A percentile compares a stretch with the other conserved stretches of the same genome.
Conservation (phyloP, 129 eudicot genomes). For the Saposhnikovia divaricata region DNA sequence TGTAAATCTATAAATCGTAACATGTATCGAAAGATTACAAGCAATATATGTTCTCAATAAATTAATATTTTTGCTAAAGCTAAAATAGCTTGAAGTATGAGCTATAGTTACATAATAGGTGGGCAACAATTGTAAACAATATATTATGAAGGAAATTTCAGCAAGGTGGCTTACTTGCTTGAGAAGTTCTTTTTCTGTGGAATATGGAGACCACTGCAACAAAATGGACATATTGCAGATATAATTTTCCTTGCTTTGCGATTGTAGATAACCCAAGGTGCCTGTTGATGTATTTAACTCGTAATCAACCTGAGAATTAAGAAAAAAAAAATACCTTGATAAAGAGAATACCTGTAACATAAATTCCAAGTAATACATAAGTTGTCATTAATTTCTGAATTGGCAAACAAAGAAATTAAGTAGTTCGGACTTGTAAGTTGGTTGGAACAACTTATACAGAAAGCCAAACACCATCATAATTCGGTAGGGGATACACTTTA, state of each 20-base stretch:
- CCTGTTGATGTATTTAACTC: conserved; percentile 24
- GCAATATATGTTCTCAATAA: neutral
- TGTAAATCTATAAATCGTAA: neutral
- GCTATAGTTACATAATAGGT: neutral
- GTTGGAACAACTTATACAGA: neutral
- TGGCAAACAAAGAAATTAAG: neutral
- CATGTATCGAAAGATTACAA: neutral
- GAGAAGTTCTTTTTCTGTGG: conserved; percentile 40
- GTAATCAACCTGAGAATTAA: conserved; percentile 44
- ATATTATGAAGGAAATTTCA: neutral
- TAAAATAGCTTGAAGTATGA: neutral
- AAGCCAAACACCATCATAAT: neutral
- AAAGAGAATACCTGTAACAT: neutral
- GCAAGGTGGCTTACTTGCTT: conserved; percentile 34
- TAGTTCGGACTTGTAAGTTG: neutral
- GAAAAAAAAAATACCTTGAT: neutral
- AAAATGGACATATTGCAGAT: conserved; percentile 35
- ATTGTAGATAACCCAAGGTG: conserved; percentile 24
- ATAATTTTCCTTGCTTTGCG: conserved; percentile 24
- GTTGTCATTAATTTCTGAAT: neutral
- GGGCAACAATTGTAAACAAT: neutral
- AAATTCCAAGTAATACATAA: neutral
- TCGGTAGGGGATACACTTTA: neutral
- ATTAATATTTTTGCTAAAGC: neutral
- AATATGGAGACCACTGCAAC: conserved; percentile 62